Evolutionary conservation across 73 alveolate genomes (phyloP).

Genomic region (Paramecium bursaria): DNA sequence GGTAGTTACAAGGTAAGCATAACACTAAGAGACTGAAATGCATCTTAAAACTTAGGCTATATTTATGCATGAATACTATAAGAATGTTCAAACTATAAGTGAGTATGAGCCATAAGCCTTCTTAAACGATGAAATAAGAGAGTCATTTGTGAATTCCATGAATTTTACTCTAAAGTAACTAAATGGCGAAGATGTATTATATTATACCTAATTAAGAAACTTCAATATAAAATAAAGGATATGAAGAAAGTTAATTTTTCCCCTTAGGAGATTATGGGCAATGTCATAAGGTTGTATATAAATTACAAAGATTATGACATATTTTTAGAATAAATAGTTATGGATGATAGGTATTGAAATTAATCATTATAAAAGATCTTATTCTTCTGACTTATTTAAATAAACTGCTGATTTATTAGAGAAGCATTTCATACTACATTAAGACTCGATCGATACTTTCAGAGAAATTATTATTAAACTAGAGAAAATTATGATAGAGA

Average conservation of each 20-base stretch:
- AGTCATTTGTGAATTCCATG: conserved; percentile 7
- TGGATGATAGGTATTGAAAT: conserved; percentile 36
- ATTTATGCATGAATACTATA: conserved; percentile 26
- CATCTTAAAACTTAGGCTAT: background rate
- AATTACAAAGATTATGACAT: conserved; percentile 26
- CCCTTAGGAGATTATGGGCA: conserved; percentile 50
- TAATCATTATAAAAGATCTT: background rate
- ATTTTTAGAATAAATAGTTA: conserved; percentile 40
- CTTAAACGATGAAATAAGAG: conserved; percentile 58
- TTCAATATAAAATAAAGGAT: conserved; percentile 17
- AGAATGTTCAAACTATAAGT: conserved; percentile 41
- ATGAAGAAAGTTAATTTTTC: conserved; percentile 1
- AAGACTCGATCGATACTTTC: background rate
- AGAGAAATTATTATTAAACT: conserved; percentile 4
- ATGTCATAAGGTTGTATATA: conserved; percentile 24
- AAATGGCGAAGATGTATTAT: conserved; percentile 19
- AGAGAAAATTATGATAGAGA: too few relatives aligned
- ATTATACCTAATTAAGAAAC: too few relatives aligned
- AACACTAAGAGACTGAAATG: background rate
- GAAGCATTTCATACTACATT: background rate
- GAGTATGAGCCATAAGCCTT: conserved; percentile 44
- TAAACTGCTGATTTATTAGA: conserved; percentile 36
- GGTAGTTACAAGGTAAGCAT: background rate
- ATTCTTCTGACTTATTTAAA: conserved; percentile 24
- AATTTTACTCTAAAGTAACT: conserved; percentile 35